Evolutionary conservation across 1,139 yeast genomes (phyloP), one percentile per base, ranked within the genome.

Genomic region (Debaryomycetaceae sp.): DNA sequence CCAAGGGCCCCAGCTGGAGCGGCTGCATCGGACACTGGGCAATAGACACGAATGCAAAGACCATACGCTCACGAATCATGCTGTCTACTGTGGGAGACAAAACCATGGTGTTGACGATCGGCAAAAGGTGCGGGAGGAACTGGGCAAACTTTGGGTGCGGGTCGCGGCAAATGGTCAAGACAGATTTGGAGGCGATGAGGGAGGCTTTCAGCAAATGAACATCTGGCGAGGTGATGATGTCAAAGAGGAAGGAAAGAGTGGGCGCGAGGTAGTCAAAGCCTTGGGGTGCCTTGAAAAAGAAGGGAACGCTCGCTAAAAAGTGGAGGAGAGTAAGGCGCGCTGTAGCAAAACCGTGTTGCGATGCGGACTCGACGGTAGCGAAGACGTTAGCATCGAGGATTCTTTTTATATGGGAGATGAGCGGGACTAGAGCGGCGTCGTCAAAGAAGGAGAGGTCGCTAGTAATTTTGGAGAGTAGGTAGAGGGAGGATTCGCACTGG

Each of bases 401-500:
- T 6, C 33, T 39, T 14, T 51, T 38, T 2, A 61, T 45, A 26
- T 40, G 43, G 1, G 60, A 58, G 1, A 49, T 33, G 15, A 63
- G 43, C 2, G 37, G 36, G 3, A 36, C 38, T 4, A 49, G 41
- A 5, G 47, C 43, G 20, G 46, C 52, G n/a, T 56, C 58, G 28
- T 62, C 68, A 35, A 59, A 61, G 40, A 63, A 63, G 2, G 62
- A 57, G 37, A 71, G 51, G 47, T 68, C 76, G 31, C 65, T 58
- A 10, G 68, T 62, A 35, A 62, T 70, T 27, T 73, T 69, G 41
- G 62, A 73, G 11, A 85, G 45, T 15, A 85, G 56, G 45, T 63
- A 82, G 25, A 85, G 49, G 15, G 85, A 75, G 1, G 85, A 71
- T 48, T 87, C 96, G 4, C 80, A 55, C 32, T 74, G 74, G 10